Conservation (phyloP, 164 flowering plant species). For the Stephania yunnanensis region DNA sequence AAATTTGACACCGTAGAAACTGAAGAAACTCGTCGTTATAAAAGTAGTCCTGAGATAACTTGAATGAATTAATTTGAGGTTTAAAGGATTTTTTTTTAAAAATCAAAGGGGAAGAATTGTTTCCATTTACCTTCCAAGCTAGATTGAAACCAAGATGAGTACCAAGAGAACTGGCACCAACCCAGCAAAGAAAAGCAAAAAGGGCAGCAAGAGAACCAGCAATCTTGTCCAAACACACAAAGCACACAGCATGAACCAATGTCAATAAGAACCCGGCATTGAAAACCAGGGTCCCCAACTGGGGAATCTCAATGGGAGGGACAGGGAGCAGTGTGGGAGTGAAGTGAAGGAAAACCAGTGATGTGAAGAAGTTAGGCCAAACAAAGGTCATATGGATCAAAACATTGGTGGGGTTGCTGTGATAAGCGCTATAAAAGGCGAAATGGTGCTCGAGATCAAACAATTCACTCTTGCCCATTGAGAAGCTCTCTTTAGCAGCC, state of each 20-base stretch:
- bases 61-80: too few species aligned
- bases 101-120: too few species aligned
- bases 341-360: constrained; percentile 50
- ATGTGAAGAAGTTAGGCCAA: constrained; percentile 77
- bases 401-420: constrained; percentile 71
- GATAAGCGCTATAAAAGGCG: constrained; percentile 94
- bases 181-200: constrained; percentile 64
- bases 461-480: constrained; percentile 23
- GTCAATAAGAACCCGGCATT: constrained; percentile 56
- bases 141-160: constrained; percentile 50
- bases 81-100: too few species aligned
- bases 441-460: constrained; percentile 84
- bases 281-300: constrained; percentile 23
- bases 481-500: background rate
- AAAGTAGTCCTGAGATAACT: too few species aligned
- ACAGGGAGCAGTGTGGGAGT: constrained; percentile 37
- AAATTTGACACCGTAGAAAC: too few species aligned
- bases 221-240: constrained; percentile 54
- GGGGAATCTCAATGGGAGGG: constrained; percentile 17
- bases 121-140: constrained; percentile 69
- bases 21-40: too few species aligned
- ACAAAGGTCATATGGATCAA: constrained; percentile 70
- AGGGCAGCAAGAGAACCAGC: constrained; percentile 82
- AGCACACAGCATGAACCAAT: constrained; percentile 45
- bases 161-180: constrained; percentile 49